These are phyloP conservation scores for Immersiella caudata DNA, from an alignment of 495 filamentous ascomycete species.

Conservation along the genomic window DNA sequence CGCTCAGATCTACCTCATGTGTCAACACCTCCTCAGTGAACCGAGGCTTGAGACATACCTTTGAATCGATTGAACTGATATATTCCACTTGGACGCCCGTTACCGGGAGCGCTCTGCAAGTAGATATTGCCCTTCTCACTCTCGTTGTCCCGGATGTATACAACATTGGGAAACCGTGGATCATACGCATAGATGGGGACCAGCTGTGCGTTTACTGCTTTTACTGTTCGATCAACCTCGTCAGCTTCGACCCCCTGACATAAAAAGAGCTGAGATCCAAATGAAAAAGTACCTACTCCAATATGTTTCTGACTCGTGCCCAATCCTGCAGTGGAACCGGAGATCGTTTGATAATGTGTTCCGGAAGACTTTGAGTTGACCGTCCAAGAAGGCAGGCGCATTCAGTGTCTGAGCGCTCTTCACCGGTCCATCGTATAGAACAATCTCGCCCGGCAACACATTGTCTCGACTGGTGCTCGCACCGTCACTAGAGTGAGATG, in stretches of 20 bases:
- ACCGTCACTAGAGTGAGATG: slow-evolving; percentile 30
- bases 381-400: slow-evolving; percentile 32
- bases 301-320: slow-evolving; percentile 38
- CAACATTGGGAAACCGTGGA: slow-evolving; percentile 33
- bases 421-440: slow-evolving; percentile 38
- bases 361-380: slow-evolving; percentile 38
- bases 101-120: slow-evolving; percentile 21
- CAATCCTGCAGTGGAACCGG: slow-evolving; percentile 37
- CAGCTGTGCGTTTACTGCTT: slow-evolving; percentile 38
- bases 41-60: slow-evolving; percentile 13
- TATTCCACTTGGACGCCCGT: slow-evolving; percentile 33
- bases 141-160: slow-evolving; percentile 40
- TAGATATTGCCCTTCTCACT: slow-evolving; percentile 29
- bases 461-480: slow-evolving; percentile 38
- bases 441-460: slow-evolving; percentile 39
- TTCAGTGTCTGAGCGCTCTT: slow-evolving; percentile 34
- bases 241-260: not conserved
- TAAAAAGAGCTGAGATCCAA: not conserved
- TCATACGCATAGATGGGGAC: slow-evolving; percentile 43
- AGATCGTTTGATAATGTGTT: slow-evolving; percentile 36
- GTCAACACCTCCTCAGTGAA: not conserved
- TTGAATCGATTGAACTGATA: slow-evolving; percentile 35
- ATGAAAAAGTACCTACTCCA: slow-evolving; percentile 32
- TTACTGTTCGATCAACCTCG: slow-evolving; percentile 26
- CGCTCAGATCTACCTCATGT: slow-evolving; percentile 30